Evolutionary conservation across 768 basidiomycete genomes (phyloP).

Genomic region (Podaxis sp.): DNA sequence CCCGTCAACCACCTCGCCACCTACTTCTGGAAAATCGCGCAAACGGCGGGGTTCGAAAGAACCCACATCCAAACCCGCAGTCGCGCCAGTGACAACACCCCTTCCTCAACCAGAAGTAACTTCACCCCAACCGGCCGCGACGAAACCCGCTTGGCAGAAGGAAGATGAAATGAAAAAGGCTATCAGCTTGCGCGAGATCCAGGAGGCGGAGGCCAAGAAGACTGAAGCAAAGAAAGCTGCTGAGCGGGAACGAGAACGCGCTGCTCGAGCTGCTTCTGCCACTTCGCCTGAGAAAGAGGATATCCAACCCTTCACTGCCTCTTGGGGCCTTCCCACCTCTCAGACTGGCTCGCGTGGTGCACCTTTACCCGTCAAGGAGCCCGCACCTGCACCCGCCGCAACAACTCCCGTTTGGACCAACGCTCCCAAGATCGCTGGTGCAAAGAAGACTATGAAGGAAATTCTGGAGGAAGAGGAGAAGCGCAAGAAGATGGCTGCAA

Average conservation of each 20-base stretch:
- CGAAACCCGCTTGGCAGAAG: slow-evolving; percentile 65
- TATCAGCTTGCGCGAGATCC: slow-evolving; percentile 88
- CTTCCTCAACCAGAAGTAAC: slow-evolving; percentile 15
- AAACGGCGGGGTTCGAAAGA: slow-evolving; percentile 11
- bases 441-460: slow-evolving; percentile 96
- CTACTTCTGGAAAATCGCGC: slow-evolving; percentile 15
- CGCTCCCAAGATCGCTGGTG: slow-evolving; percentile 46
- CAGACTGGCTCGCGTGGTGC: slow-evolving; percentile 60
- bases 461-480: slow-evolving; percentile 97
- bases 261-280: slow-evolving; percentile 43
- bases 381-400: slow-evolving; percentile 28
- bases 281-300: slow-evolving; percentile 52
- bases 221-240: slow-evolving; percentile 73
- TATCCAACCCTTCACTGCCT: slow-evolving; percentile 60
- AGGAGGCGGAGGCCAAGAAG: slow-evolving; percentile 87
- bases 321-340: slow-evolving; percentile 89
- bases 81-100: slow-evolving; percentile 3
- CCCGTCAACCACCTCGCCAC: neutral
- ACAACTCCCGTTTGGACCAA: slow-evolving; percentile 70
- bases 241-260: slow-evolving; percentile 70
- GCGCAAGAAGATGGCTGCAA: slow-evolving; percentile 55
- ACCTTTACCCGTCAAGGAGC: slow-evolving; percentile 41
- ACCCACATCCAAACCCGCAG: slow-evolving; percentile 1
- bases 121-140: slow-evolving; percentile 22
- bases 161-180: slow-evolving; percentile 70